These are phyloP conservation scores for Cyanidium caldarium DNA, from an alignment of 23 red algal species.

Conservation along the genomic window DNA sequence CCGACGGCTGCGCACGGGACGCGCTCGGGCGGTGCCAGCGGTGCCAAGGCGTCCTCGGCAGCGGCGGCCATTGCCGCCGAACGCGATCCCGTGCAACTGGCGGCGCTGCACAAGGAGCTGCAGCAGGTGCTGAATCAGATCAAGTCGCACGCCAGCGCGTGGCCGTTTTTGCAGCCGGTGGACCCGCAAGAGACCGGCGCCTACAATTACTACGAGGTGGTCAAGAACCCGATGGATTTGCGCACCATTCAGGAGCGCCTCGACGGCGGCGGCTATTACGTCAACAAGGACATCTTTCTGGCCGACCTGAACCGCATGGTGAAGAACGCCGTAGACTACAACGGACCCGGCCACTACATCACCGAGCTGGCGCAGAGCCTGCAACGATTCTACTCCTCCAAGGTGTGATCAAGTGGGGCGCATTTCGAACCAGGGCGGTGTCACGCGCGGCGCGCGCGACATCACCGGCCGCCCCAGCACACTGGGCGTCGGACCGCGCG, in stretches of 20 bases:
- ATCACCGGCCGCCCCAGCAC: no score
- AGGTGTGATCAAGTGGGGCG: neutral
- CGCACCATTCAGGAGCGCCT: slow-evolving; percentile 74
- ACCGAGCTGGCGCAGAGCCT: slow-evolving; percentile 50
- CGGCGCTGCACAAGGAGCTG: slow-evolving; percentile 65
- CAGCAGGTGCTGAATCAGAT: slow-evolving; percentile 79
- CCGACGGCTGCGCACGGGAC: slow-evolving; percentile 16
- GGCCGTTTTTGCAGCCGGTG: slow-evolving; percentile 97
- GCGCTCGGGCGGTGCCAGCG: slow-evolving; percentile 16
- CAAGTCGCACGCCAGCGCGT: slow-evolving; percentile 76
- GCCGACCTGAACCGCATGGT: slow-evolving; percentile 97
- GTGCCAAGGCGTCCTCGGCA: neutral
- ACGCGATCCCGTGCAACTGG: slow-evolving; percentile 45
- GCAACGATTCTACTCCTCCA: slow-evolving; percentile 10
- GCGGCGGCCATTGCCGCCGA: slow-evolving; percentile 24
- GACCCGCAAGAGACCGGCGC: slow-evolving; percentile 89
- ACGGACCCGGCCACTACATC: slow-evolving; percentile 85
- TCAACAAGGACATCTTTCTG: slow-evolving; percentile 91
- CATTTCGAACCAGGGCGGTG: no score
- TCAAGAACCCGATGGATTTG: slow-evolving; percentile 99
- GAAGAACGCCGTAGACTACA: slow-evolving; percentile 76
- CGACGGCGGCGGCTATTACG: slow-evolving; percentile 82
- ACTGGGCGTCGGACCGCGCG: no score
- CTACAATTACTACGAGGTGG: slow-evolving; percentile 90
- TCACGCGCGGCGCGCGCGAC: no score